Percentiles rank a stretch among this genome's conserved stretches.
phyloP scores from a whole-genome alignment of 1,139 yeast genomes.

The Lodderomyces elongisporus region DNA sequence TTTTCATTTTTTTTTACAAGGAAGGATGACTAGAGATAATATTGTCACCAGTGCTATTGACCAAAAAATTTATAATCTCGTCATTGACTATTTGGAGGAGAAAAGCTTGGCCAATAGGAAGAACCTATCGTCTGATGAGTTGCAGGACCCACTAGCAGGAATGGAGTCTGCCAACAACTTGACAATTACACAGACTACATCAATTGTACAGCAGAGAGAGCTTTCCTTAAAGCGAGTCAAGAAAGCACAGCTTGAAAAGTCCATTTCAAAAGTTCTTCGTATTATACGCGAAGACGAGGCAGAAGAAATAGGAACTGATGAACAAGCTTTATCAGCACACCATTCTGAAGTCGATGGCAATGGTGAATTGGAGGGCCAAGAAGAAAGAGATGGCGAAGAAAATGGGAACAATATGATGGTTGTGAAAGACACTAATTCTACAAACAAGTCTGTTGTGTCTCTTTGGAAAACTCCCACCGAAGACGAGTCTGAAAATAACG shows the following conservation, averaged over 20 bases:
- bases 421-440: constrained; percentile 52
- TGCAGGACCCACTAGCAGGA: constrained; percentile 31
- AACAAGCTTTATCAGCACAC: constrained; percentile 12
- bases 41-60: constrained; percentile 35
- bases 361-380: background rate
- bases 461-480: constrained; percentile 45
- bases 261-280: constrained; percentile 52
- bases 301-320: constrained; percentile 22
- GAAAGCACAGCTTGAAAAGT: constrained; percentile 47
- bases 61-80: constrained; percentile 44
- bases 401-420: constrained; percentile 48
- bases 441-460: constrained; percentile 72
- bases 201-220: constrained; percentile 57
- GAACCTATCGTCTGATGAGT: constrained; percentile 17
- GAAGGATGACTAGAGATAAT: constrained; percentile 1
- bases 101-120: constrained; percentile 42
- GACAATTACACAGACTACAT: constrained; percentile 43
- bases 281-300: constrained; percentile 43
- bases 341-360: constrained; percentile 26
- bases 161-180: constrained; percentile 61
- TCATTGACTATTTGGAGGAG: constrained; percentile 49
- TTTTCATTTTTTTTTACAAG: background rate
- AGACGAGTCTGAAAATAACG: constrained; percentile 4
- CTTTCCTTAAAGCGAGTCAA: constrained; percentile 65
- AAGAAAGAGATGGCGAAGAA: background rate